Evolutionary conservation across 2,329 filamentous ascomycete species (phyloP).

Genomic region (Phialemoniopsis sp.): DNA sequence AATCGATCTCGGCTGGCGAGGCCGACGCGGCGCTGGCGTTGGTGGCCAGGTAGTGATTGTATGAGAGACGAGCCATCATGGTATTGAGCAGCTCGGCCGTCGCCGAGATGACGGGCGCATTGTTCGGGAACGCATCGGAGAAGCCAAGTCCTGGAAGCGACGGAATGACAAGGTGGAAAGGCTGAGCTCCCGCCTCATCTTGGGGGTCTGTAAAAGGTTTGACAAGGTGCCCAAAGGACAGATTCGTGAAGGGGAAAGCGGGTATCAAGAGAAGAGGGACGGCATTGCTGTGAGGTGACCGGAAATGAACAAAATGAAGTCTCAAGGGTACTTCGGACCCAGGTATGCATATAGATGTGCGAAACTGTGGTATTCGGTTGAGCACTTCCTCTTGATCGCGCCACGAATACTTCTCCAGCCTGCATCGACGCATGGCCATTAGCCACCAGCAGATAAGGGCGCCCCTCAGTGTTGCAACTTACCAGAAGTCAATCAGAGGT

Average conservation of each 20-base stretch:
- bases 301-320: slow-evolving; percentile 62
- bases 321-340: slow-evolving; percentile 37
- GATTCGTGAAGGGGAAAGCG: slow-evolving; percentile 61
- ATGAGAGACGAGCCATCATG: slow-evolving; percentile 58
- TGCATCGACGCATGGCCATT: neutral
- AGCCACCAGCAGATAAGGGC: neutral
- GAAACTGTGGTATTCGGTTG: slow-evolving; percentile 62
- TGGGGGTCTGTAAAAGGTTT: slow-evolving; percentile 49
- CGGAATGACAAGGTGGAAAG: slow-evolving; percentile 65
- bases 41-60: slow-evolving; percentile 53
- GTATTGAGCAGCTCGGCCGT: slow-evolving; percentile 52
- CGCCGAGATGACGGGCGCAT: slow-evolving; percentile 41
- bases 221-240: slow-evolving; percentile 54
- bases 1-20: slow-evolving; percentile 46
- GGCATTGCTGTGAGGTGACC: slow-evolving; percentile 46
- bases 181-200: slow-evolving; percentile 34
- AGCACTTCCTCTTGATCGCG: slow-evolving; percentile 52
- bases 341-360: slow-evolving; percentile 45
- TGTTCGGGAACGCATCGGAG: slow-evolving; percentile 54
- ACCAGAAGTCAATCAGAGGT: slow-evolving; percentile 63
- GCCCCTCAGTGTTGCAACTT: slow-evolving; percentile 14
- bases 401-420: slow-evolving; percentile 66
- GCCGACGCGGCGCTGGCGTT: slow-evolving; percentile 44
- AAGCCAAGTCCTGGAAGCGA: slow-evolving; percentile 65
- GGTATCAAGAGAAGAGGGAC: slow-evolving; percentile 63